phyloP scores from a whole-genome alignment of 2,329 filamentous ascomycete genomes.

The Aspergillus sp. region DNA sequence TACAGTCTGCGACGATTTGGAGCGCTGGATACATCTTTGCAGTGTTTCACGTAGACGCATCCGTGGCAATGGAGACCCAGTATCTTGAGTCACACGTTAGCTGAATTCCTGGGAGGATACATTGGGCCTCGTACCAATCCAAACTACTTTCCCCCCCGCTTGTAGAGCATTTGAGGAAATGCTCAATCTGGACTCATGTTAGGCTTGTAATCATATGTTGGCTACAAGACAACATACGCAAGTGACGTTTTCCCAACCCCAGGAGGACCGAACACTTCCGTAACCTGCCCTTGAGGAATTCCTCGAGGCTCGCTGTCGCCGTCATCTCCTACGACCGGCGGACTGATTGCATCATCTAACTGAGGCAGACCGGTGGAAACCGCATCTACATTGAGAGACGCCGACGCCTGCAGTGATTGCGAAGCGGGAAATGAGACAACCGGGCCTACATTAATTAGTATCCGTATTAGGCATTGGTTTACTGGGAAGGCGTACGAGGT shows the following conservation, averaged over 20 bases:
- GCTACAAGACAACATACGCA: conserved; percentile 56
- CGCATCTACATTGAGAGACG: conserved; percentile 16
- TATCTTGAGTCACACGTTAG: conserved; percentile 38
- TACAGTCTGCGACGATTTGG: conserved; percentile 9
- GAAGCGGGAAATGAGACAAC: conserved; percentile 38
- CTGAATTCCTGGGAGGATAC: neutral
- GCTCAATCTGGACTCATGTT: conserved; percentile 61
- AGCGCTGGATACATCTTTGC: conserved; percentile 11
- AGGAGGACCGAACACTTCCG: conserved; percentile 84
- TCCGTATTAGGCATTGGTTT: neutral
- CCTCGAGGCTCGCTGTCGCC: conserved; percentile 48
- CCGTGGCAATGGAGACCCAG: conserved; percentile 49
- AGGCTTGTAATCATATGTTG: conserved; percentile 11
- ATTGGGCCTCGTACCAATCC: conserved; percentile 66
- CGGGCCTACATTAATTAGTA: conserved; percentile 24
- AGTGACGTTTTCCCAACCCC: conserved; percentile 83
- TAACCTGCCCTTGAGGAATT: conserved; percentile 72
- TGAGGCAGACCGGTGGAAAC: conserved; percentile 48
- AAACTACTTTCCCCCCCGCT: conserved; percentile 66
- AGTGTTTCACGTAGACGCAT: conserved; percentile 52
- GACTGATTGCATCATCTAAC: conserved; percentile 44
- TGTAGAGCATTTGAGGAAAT: conserved; percentile 64
- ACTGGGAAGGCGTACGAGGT: conserved; percentile 24
- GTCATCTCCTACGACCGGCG: conserved; percentile 15
- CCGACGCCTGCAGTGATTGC: conserved; percentile 35